These are phyloP conservation scores for Penicillium macrosclerotiorum DNA, from an alignment of 495 filamentous ascomycete genomes.

Conservation along the genomic window DNA sequence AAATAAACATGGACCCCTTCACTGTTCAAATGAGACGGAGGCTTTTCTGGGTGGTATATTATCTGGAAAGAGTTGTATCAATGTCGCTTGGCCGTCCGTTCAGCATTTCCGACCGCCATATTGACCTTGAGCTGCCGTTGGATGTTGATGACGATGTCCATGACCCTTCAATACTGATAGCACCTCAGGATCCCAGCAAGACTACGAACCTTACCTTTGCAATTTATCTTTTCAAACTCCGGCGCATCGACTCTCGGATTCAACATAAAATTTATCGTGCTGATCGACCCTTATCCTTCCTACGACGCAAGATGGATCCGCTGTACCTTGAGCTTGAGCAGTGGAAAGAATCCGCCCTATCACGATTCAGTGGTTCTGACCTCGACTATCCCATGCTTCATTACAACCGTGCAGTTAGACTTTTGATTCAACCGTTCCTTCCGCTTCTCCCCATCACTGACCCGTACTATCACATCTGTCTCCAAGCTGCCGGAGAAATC, in stretches of 20 bases:
- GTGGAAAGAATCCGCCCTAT: slow-evolving; percentile 47
- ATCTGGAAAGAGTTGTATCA: slow-evolving; percentile 49
- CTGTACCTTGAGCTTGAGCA: slow-evolving; percentile 50
- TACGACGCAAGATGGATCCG: slow-evolving; percentile 48
- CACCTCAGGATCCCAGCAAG: slow-evolving; percentile 29
- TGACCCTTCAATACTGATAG: slow-evolving; percentile 40
- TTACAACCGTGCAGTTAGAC: slow-evolving; percentile 50
- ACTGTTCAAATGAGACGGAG: slow-evolving; percentile 48
- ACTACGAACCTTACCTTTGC: slow-evolving; percentile 47
- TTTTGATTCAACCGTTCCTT: slow-evolving; percentile 53
- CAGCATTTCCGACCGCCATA: slow-evolving; percentile 52
- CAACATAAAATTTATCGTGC: slow-evolving; percentile 56
- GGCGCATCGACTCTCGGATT: slow-evolving; percentile 52
- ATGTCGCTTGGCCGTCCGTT: slow-evolving; percentile 52
- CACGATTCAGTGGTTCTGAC: slow-evolving; percentile 37
- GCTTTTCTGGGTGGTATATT: slow-evolving; percentile 56
- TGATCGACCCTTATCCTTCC: slow-evolving; percentile 43
- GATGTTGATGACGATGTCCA: slow-evolving; percentile 48
- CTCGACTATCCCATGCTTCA: slow-evolving; percentile 52
- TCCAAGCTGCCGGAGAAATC: slow-evolving; percentile 50
- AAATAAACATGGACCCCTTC: slow-evolving; percentile 45
- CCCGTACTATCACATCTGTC: slow-evolving; percentile 50
- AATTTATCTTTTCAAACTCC: slow-evolving; percentile 50
- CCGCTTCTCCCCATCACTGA: slow-evolving; percentile 47
- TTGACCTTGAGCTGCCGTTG: slow-evolving; percentile 49